Evolutionary conservation across 345 rosid genomes (phyloP), one percentile per base, ranked within the genome.

Genomic region (Camelina neglecta): DNA sequence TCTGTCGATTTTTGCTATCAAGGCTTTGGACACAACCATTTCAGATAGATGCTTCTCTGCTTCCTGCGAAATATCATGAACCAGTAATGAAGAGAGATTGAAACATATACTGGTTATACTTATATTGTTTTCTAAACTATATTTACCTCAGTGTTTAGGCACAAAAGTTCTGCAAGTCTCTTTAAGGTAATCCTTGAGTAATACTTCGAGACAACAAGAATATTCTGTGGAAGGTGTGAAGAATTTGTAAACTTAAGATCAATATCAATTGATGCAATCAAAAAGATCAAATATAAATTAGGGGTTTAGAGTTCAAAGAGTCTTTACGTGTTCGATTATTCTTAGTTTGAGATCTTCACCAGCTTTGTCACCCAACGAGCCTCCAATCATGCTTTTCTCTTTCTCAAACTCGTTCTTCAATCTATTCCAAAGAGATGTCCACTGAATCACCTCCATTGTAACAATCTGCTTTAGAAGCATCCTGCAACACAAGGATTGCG

Each of bases 1-100:
- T 81, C 97, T 82, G 70, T 93, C 93, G 49, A 90, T 91, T 85
- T 88, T 93, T 4, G 96, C 92, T 66, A 90, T 86, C 63, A 91
- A 73, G 51, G 93, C 86, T 78, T 87, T 90, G 29, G 90, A 91
- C 49, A 93, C 98, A 23, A 91, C 97, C 98, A 93, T 93, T 31
- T 91, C 97, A 4, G 93, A 86, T n/a, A 93, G 89, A 81, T 91
- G 94, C 86, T 90, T 93, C 89, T 94, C 98, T 41, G 95, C 85
- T 82, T 88, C 96, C 97, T 92, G 18, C 18, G 83, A 51, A 83
- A 51, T 69, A 51, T 5, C n/a, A 16, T 47, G 41, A 4, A 48
- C 5, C 53, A 45, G 55, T 3, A 55, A 41, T 20, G 35, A 65
- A 61, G 18, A 61, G 18, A 60, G 12, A 24, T 57, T 13, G 10